Evolutionary conservation across 176 grass and related monocot genomes (phyloP).

Genomic region (Oryza australiensis): DNA sequence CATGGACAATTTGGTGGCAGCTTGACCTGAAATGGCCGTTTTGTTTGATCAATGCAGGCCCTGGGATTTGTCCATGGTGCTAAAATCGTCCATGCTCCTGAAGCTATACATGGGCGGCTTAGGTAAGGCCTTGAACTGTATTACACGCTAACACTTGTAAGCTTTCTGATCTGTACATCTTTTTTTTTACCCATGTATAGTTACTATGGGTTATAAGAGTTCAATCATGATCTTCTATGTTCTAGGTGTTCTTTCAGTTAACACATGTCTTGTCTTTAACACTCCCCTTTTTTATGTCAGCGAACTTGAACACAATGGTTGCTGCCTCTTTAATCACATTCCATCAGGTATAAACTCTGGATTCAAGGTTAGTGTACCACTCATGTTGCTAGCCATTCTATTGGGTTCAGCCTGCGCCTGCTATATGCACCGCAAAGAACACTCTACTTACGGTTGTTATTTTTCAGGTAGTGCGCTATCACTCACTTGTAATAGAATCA

Average conservation of each 20-base stretch:
- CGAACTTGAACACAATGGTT: conserved; percentile 84
- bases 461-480: conserved; percentile 87
- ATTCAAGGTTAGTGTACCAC: conserved; percentile 69
- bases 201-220: background rate
- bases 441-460: conserved; percentile 5
- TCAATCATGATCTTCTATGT: background rate
- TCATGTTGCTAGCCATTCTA: background rate
- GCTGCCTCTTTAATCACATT: conserved; percentile 64
- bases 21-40: background rate
- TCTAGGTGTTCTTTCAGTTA: background rate
- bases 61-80: conserved; percentile 92
- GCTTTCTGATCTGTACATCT: background rate
- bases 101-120: conserved; percentile 87
- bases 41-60: conserved; percentile 52
- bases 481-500: conserved; percentile 84
- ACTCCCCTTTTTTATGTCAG: conserved; percentile 37
- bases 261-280: conserved; percentile 14
- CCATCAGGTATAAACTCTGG: conserved; percentile 89
- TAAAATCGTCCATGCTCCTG: conserved; percentile 75
- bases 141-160: background rate
- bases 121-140: conserved; percentile 49
- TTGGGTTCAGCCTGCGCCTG: background rate
- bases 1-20: background rate
- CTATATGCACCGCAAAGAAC: background rate
- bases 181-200: background rate